Conservation (phyloP, 2,329 filamentous ascomycete genomes). For the Ascochyta koolunga region DNA sequence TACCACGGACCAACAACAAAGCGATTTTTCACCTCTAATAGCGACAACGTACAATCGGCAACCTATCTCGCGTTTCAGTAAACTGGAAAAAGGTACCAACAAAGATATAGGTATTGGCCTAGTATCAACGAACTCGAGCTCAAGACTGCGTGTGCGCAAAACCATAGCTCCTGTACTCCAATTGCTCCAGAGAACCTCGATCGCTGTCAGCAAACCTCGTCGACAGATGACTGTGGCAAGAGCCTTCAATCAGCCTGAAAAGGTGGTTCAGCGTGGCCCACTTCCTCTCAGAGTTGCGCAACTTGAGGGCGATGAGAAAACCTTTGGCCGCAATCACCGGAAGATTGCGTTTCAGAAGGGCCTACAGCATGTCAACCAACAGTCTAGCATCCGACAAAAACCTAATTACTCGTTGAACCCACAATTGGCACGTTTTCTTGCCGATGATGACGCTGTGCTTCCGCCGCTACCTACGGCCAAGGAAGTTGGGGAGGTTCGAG, state of each 20-base stretch:
- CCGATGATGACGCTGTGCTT: constrained; percentile 35
- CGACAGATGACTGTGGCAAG: constrained; percentile 1
- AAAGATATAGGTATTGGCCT: background rate
- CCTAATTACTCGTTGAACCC: constrained; percentile 29
- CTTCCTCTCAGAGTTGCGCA: constrained; percentile 46
- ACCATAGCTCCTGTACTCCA: constrained; percentile 12
- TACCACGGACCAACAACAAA: background rate
- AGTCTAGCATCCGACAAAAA: constrained; percentile 22
- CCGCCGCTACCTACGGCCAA: constrained; percentile 24
- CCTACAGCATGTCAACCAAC: constrained; percentile 37
- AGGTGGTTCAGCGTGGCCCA: constrained; percentile 1
- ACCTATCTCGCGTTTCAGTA: background rate
- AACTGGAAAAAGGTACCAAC: background rate
- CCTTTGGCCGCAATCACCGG: constrained; percentile 43
- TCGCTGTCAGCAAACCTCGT: background rate
- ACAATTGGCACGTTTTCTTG: constrained; percentile 42
- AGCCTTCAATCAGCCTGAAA: background rate
- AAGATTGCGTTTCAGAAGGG: constrained; percentile 47
- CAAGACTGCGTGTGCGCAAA: background rate
- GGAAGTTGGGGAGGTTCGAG: constrained; percentile 21
- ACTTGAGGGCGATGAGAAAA: constrained; percentile 51
- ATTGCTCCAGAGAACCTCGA: constrained; percentile 18
- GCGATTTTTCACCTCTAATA: constrained; percentile 22
- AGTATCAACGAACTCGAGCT: background rate
- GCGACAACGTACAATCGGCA: constrained; percentile 31